Evolutionary conservation across 208 protist species (phyloP).

Genomic region (Blechomonas ayalai): DNA sequence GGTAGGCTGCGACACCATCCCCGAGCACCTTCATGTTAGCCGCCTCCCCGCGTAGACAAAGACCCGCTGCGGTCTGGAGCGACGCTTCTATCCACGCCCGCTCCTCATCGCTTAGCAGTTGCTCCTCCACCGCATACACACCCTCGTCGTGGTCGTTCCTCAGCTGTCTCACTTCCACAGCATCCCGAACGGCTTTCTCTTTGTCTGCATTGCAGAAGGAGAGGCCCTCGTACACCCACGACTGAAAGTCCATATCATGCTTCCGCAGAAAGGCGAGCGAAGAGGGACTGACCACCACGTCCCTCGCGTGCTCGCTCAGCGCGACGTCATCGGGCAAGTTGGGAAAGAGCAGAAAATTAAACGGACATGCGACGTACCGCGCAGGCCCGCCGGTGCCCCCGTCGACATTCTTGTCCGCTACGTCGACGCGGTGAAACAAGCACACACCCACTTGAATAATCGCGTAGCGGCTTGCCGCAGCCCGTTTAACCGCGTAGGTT

Average conservation of each 20-base stretch:
- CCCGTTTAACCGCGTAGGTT: constrained; percentile 51
- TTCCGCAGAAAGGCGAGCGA: constrained; percentile 57
- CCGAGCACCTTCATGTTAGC: constrained; percentile 6
- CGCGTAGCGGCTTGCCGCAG: constrained; percentile 50
- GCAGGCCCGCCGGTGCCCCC: not conserved
- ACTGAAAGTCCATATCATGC: constrained; percentile 77
- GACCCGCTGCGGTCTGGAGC: constrained; percentile 10
- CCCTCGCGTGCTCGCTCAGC: constrained; percentile 11
- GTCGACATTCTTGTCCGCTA: constrained; percentile 1
- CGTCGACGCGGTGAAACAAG: constrained; percentile 46
- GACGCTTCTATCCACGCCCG: constrained; percentile 30
- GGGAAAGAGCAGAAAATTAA: constrained; percentile 78
- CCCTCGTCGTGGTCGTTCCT: not conserved
- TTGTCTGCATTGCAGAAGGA: constrained; percentile 26
- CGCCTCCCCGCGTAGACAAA: constrained; percentile 21
- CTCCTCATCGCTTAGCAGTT: constrained; percentile 40
- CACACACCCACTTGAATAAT: constrained; percentile 84
- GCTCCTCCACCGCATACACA: not conserved
- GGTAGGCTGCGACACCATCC: constrained; percentile 12
- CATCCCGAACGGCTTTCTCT: constrained; percentile 23
- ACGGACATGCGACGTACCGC: constrained; percentile 43
- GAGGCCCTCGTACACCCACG: constrained; percentile 68
- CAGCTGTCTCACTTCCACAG: constrained; percentile 5
- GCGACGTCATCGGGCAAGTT: constrained; percentile 27
- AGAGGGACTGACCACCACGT: constrained; percentile 53